Base-by-base conservation (phyloP, 164 flowering plant species). In the grape (Vitis vinifera) region DNA sequence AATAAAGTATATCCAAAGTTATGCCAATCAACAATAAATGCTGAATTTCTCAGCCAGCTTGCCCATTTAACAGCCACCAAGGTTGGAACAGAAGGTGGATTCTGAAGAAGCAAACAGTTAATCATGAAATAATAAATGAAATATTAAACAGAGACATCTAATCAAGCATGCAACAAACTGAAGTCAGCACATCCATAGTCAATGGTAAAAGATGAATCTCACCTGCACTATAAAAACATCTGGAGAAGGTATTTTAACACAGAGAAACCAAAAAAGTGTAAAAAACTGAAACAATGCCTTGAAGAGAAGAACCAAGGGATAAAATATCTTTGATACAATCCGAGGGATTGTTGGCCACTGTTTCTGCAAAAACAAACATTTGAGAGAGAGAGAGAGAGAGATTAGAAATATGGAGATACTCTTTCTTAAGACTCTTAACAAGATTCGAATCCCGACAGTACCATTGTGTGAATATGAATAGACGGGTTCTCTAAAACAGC, bases 61-160 rank as follows among this genome's bases (percentile, higher is more conserved):
- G 92, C 98, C 91, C 89, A 91, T 85, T 83, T 86, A 51, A 90
- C 97, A 78, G 89, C 97, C 64, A 89, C 82, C 80, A 95, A 81
- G 30, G 97, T 88, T 56, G 99, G 99, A 83, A 95, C 88, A 63
- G 98, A 95, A 69, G 99, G 99, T 51, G 98, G 99, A 78, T 95
- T 95, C 99, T 95, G 67, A 58, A 81, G 10, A 74, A 68, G 55
- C 31, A 52, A 58, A 62, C 30, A 2, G 16, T 6, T 62, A 30
- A 30, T 50, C 23, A 71, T n/a, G 66, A 70, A 51, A 12, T 55
- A 10, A 65, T 31, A 29, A 71, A 61, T 4, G 66, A 72, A 30
- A 13, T 50, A 47, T 44, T 19, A 29, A 23, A 71, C 2, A 11
- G 23, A 66, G 48, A 59, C 4, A 49, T 2, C 19, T 16, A 60